A percentile compares a stretch with the other conserved stretches of the same genome.
Conservation (phyloP, 805 yeast genomes). For the Teunomyces stri region DNA sequence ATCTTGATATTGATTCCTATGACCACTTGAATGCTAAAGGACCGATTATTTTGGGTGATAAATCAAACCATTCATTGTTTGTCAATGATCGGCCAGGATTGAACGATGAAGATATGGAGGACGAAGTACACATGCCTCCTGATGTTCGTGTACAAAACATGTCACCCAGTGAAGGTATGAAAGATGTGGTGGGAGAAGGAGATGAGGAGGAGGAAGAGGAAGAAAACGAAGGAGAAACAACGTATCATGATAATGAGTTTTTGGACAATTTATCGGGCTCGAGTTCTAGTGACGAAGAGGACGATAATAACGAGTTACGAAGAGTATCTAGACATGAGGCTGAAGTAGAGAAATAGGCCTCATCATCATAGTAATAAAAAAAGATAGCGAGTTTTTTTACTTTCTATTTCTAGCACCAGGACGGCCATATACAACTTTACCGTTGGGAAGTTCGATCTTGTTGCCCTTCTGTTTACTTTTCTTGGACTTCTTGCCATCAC, state of each 20-base stretch:
- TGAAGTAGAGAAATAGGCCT: slow-evolving; percentile 2
- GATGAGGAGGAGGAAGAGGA: slow-evolving; percentile 19
- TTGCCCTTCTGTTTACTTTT: slow-evolving; percentile 39
- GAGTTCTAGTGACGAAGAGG: slow-evolving; percentile 43
- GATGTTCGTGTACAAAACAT: slow-evolving; percentile 26
- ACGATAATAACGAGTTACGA: slow-evolving; percentile 34
- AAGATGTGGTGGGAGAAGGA: slow-evolving; percentile 19
- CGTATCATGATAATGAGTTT: slow-evolving; percentile 29
- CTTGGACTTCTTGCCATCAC: slow-evolving; percentile 21
- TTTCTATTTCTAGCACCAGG: slow-evolving; percentile 8
- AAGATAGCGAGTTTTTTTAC: neutral
- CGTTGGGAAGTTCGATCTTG: slow-evolving; percentile 56
- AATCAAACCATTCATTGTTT: slow-evolving; percentile 32
- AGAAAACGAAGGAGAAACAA: slow-evolving; percentile 16
- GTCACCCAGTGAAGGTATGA: slow-evolving; percentile 28
- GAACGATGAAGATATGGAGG: slow-evolving; percentile 25
- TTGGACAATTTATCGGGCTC: slow-evolving; percentile 43
- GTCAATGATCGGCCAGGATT: slow-evolving; percentile 17
- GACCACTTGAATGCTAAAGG: slow-evolving; percentile 21
- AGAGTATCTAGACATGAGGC: slow-evolving; percentile 25
- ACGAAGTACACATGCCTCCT: slow-evolving; percentile 15
- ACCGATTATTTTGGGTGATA: slow-evolving; percentile 35
- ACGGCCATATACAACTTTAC: slow-evolving; percentile 49
- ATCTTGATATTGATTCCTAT: slow-evolving; percentile 35
- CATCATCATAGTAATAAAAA: neutral